Conservation (phyloP, 1,139 yeast genomes). For the Saccharomycopsis crataegensis region DNA sequence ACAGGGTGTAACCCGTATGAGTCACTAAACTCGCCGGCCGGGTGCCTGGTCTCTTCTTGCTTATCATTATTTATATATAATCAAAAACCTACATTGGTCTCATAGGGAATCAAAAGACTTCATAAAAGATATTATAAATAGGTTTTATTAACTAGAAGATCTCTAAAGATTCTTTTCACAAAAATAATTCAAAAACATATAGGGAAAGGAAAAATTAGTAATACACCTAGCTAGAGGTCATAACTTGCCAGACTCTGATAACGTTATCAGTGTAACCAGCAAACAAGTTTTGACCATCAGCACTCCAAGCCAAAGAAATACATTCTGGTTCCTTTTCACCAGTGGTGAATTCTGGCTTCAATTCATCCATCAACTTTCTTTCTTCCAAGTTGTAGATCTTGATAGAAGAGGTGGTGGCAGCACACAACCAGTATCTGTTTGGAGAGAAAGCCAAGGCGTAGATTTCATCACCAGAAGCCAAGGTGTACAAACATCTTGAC, state of each 20-base stretch:
- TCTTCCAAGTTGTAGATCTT: slow-evolving; percentile 98
- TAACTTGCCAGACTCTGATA: slow-evolving; percentile 99
- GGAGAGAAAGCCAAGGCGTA: slow-evolving; percentile 99
- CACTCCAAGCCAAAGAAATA: slow-evolving; percentile 98
- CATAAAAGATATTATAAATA: too few relatives aligned
- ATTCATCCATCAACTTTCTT: slow-evolving; percentile 93
- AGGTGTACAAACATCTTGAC: slow-evolving; percentile 86
- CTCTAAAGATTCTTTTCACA: too few relatives aligned
- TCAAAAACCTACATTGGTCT: too few relatives aligned
- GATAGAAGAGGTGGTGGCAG: slow-evolving; percentile 97
- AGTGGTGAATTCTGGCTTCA: slow-evolving; percentile 95
- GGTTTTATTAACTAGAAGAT: too few relatives aligned
- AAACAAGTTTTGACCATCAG: slow-evolving; percentile 99
- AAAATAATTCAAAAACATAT: too few relatives aligned
- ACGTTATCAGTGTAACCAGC: slow-evolving; percentile 99
- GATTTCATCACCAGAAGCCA: slow-evolving; percentile 94
- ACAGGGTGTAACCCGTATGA: too few relatives aligned
- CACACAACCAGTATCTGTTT: slow-evolving; percentile 99
- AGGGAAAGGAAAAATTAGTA: background rate
- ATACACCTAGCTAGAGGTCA: slow-evolving; percentile 62
- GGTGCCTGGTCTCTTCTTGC: too few relatives aligned
- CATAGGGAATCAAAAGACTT: too few relatives aligned
- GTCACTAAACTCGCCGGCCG: too few relatives aligned
- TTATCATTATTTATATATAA: too few relatives aligned
- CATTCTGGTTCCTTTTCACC: slow-evolving; percentile 97